Percentiles rank a stretch among this genome's conserved stretches.
phyloP scores from a whole-genome alignment of 768 basidiomycete species.

The Coprinopsis strossmayeri region DNA sequence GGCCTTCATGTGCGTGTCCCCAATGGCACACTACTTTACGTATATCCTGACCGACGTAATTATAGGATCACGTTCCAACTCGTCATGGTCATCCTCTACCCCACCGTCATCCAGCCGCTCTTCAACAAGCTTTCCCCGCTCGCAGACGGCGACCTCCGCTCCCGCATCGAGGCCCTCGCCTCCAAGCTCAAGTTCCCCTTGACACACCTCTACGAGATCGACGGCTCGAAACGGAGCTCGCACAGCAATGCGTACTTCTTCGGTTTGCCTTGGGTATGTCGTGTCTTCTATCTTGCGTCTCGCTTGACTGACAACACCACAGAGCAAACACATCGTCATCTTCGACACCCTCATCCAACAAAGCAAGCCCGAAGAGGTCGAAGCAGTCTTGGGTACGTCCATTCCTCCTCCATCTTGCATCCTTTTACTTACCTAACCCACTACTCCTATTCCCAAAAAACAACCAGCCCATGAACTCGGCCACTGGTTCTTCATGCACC shows the following conservation, averaged over 20 bases:
- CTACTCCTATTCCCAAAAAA: conserved; percentile 4
- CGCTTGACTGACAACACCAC: neutral
- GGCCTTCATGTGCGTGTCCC: conserved; percentile 70
- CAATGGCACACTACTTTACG: neutral
- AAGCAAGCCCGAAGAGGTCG: conserved; percentile 85
- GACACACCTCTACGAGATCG: conserved; percentile 93
- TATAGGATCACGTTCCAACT: conserved; percentile 76
- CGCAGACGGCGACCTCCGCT: conserved; percentile 66
- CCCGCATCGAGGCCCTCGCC: conserved; percentile 72
- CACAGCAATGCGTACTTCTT: conserved; percentile 99
- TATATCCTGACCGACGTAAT: neutral
- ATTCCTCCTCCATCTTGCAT: neutral
- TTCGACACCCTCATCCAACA: conserved; percentile 96
- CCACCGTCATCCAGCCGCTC: conserved; percentile 85
- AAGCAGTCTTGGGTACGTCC: too few species aligned
- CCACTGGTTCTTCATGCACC: conserved; percentile 92
- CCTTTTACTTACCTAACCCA: conserved; percentile 5
- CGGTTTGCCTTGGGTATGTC: conserved; percentile 83
- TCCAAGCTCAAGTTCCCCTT: conserved; percentile 85
- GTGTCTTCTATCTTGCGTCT: neutral
- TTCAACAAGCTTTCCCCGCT: conserved; percentile 97
- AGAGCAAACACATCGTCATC: conserved; percentile 94
- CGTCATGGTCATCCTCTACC: conserved; percentile 76
- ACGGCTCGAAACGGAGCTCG: conserved; percentile 91
- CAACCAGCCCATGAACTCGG: conserved; percentile 97